Evolutionary conservation across 1,284 basidiomycete genomes (phyloP).

Genomic region (Moniliophthora roreri): DNA sequence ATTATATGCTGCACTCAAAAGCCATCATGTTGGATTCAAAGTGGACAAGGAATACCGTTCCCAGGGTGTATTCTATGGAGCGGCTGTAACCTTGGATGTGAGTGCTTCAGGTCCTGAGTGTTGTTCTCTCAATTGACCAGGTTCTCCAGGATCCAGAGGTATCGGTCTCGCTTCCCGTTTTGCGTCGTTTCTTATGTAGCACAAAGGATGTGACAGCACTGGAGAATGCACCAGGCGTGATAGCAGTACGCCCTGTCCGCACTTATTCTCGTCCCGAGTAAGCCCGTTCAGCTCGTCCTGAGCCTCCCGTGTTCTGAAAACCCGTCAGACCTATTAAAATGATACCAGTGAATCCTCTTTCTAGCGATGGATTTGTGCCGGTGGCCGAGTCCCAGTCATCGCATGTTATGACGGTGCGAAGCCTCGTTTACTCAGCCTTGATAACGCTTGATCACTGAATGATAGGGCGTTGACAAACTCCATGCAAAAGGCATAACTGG

Average conservation of each 20-base stretch:
- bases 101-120: constrained; percentile 8
- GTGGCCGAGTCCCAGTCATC: constrained; percentile 36
- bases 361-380: constrained; percentile 34
- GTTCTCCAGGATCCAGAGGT: constrained; percentile 22
- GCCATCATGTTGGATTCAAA: constrained; percentile 27
- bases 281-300: constrained; percentile 2
- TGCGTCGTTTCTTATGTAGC: not conserved
- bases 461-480: constrained; percentile 44
- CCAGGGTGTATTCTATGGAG: constrained; percentile 40
- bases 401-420: constrained; percentile 38
- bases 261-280: constrained; percentile 33
- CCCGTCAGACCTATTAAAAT: not conserved
- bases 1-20: constrained; percentile 4
- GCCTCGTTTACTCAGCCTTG: not conserved
- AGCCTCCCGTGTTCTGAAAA: no score
- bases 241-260: constrained; percentile 37
- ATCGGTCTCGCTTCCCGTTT: not conserved
- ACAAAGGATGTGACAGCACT: constrained; percentile 33
- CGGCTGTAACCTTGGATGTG: constrained; percentile 34
- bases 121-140: not conserved
- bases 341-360: constrained; percentile 28
- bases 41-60: constrained; percentile 39
- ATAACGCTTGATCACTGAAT: not conserved
- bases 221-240: constrained; percentile 32
- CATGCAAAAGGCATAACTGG: constrained; percentile 42